Evolutionary conservation across 202 grass and related monocot species (phyloP).

Genomic region (Sporobolus alterniflorus): DNA sequence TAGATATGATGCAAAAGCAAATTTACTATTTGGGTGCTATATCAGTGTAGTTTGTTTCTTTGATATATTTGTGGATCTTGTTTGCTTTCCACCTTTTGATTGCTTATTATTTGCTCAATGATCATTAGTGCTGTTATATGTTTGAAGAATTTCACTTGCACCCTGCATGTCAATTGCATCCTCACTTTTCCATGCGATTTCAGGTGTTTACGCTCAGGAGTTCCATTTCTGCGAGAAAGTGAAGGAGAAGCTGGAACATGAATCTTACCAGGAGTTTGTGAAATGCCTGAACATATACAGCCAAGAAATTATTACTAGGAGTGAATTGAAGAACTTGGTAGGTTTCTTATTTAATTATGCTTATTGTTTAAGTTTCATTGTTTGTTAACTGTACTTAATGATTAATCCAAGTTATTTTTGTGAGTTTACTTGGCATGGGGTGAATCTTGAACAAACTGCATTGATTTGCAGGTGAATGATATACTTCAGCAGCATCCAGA

Average conservation of each 20-base stretch:
- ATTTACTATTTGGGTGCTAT: not conserved
- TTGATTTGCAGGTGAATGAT: constrained; percentile 69
- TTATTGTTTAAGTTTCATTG: not conserved
- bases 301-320: constrained; percentile 85
- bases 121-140: not conserved
- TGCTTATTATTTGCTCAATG: constrained; percentile 11
- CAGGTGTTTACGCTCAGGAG: constrained; percentile 72
- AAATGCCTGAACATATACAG: constrained; percentile 96
- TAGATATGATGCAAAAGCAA: not conserved
- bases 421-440: not conserved
- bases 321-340: constrained; percentile 90
- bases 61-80: not conserved
- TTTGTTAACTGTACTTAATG: constrained; percentile 5
- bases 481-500: constrained; percentile 90
- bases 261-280: constrained; percentile 91
- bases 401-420: not conserved
- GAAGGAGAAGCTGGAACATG: constrained; percentile 88
- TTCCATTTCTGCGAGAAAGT: constrained; percentile 85
- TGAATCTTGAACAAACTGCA: constrained; percentile 18
- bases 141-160: not conserved
- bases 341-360: constrained; percentile 31
- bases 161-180: constrained; percentile 5
- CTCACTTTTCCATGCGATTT: constrained; percentile 21
- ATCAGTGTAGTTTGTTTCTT: not conserved
- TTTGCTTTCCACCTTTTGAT: constrained; percentile 19